Conservation (phyloP, 495 filamentous ascomycete genomes). For the Opeltia flavorubescens region DNA sequence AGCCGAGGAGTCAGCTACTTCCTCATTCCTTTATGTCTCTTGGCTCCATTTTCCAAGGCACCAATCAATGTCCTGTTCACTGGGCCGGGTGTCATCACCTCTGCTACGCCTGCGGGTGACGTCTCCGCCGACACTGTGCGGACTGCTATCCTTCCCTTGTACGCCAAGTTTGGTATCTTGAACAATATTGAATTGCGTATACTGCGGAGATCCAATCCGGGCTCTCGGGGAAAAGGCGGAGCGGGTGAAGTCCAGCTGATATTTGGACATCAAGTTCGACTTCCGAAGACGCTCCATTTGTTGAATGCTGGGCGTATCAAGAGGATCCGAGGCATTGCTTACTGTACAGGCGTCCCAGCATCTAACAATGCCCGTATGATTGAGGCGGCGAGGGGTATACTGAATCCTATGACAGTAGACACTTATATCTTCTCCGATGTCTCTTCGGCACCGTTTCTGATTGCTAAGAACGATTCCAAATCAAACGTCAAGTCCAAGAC, state of each 20-base stretch:
- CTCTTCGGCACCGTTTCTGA: slow-evolving; percentile 56
- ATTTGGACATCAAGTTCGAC: slow-evolving; percentile 79
- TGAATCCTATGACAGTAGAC: slow-evolving; percentile 75
- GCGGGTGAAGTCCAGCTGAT: slow-evolving; percentile 85
- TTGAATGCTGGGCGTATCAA: slow-evolving; percentile 80
- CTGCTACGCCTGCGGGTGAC: slow-evolving; percentile 65
- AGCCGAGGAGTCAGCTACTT: slow-evolving; percentile 81
- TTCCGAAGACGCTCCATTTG: slow-evolving; percentile 85
- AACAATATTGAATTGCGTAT: slow-evolving; percentile 80
- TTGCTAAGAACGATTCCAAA: slow-evolving; percentile 43
- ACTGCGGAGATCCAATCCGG: slow-evolving; percentile 60
- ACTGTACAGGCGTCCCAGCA: slow-evolving; percentile 74
- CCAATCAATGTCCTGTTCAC: slow-evolving; percentile 78
- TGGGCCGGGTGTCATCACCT: slow-evolving; percentile 88
- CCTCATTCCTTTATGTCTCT: slow-evolving; percentile 71
- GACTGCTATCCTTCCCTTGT: slow-evolving; percentile 81
- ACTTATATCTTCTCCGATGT: slow-evolving; percentile 75
- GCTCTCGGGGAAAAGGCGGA: slow-evolving; percentile 57
- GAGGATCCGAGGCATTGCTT: slow-evolving; percentile 81
- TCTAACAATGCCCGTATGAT: slow-evolving; percentile 95
- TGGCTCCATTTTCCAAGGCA: slow-evolving; percentile 86
- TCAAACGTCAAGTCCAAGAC: slow-evolving; percentile 49
- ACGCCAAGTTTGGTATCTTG: slow-evolving; percentile 76
- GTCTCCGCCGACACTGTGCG: slow-evolving; percentile 84
- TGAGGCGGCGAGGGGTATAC: slow-evolving; percentile 68